Percentiles rank a stretch among this genome's conserved stretches.
Evolutionary conservation across 176 grass and related monocot species (phyloP).

Genomic region (Musa itinerans): DNA sequence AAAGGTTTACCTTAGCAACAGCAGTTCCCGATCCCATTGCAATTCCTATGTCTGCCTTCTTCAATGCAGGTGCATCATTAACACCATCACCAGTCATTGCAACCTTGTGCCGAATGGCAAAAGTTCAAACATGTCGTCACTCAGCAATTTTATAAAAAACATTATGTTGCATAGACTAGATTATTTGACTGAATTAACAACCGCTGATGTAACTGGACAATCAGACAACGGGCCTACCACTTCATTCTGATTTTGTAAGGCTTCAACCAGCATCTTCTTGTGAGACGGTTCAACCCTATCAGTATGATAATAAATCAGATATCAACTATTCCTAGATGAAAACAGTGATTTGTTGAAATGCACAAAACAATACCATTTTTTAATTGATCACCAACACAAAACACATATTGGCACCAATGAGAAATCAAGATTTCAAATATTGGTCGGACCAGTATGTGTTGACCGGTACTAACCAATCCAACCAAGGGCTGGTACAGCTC

Average conservation of each 20-base stretch:
- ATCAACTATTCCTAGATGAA: slow-evolving; percentile 17
- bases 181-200: not conserved
- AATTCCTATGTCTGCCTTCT: slow-evolving; percentile 99
- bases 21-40: slow-evolving; percentile 98
- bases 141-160: slow-evolving; percentile 13
- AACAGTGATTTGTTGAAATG: slow-evolving; percentile 4
- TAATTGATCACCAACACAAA: too few relatives aligned
- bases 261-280: slow-evolving; percentile 98
- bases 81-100: slow-evolving; percentile 99
- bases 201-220: not conserved
- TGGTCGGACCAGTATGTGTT: too few relatives aligned
- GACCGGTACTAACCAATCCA: too few relatives aligned
- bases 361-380: not conserved
- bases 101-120: slow-evolving; percentile 49
- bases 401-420: too few relatives aligned
- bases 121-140: slow-evolving; percentile 9
- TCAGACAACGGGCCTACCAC: slow-evolving; percentile 44
- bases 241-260: slow-evolving; percentile 94
- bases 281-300: slow-evolving; percentile 96
- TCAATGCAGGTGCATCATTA: slow-evolving; percentile 97
- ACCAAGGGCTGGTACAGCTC: too few relatives aligned
- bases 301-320: slow-evolving; percentile 24
- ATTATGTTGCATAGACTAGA: not conserved
- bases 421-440: too few relatives aligned
- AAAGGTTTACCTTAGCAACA: slow-evolving; percentile 76